phyloP scores from a whole-genome alignment of 495 filamentous ascomycete genomes.

The Evernia prunastri region DNA sequence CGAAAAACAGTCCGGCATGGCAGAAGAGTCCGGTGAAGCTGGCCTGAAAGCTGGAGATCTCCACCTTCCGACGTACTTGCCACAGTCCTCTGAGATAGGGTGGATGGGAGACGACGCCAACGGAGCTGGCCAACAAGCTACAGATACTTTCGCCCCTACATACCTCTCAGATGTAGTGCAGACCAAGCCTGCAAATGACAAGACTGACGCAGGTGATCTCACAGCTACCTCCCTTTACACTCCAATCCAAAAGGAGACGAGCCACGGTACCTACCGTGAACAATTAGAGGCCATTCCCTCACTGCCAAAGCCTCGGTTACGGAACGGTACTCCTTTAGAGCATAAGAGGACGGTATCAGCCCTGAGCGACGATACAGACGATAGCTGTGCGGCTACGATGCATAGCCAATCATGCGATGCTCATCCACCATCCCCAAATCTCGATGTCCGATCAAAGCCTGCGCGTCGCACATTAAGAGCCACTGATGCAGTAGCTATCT shows the following conservation, averaged over 20 bases:
- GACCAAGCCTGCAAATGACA: background rate
- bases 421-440: background rate
- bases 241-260: background rate
- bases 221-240: background rate
- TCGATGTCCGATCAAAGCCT: conserved; percentile 3
- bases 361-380: conserved; percentile 2
- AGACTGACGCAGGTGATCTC: background rate
- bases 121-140: background rate
- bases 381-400: conserved; percentile 2
- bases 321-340: background rate
- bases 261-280: background rate
- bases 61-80: background rate
- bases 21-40: background rate
- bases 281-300: background rate
- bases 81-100: background rate
- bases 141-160: background rate
- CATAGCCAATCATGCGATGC: background rate
- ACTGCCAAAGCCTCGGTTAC: background rate
- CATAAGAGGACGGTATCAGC: background rate
- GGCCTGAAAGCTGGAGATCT: background rate
- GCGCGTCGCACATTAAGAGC: background rate
- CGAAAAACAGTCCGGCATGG: background rate
- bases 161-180: background rate
- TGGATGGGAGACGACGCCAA: background rate
- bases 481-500: background rate